Evolutionary conservation across 2,329 filamentous ascomycete genomes (phyloP).

Genomic region (Leptographium procerum): DNA sequence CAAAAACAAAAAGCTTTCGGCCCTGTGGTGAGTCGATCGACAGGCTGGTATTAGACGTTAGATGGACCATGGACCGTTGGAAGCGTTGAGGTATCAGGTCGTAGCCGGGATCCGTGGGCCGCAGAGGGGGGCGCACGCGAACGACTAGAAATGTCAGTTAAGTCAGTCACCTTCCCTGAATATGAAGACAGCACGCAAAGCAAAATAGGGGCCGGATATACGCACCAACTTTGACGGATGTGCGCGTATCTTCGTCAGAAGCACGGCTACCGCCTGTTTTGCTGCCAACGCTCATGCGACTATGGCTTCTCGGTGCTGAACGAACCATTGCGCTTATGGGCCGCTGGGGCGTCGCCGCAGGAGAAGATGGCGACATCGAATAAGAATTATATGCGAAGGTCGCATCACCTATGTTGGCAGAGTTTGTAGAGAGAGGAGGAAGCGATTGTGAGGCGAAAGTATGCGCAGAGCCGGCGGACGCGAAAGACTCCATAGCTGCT

Average conservation of each 20-base stretch:
- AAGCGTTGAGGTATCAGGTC: constrained; percentile 95
- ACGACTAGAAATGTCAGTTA: constrained; percentile 49
- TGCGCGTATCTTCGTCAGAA: constrained; percentile 82
- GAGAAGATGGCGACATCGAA: constrained; percentile 43
- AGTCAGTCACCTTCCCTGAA: constrained; percentile 1
- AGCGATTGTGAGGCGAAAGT: constrained; percentile 1
- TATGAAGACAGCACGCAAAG: background rate
- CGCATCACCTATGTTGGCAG: background rate
- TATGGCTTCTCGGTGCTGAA: constrained; percentile 61
- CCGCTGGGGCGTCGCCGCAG: constrained; percentile 45
- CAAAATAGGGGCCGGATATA: constrained; percentile 18
- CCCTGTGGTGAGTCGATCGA: constrained; percentile 86
- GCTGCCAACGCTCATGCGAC: constrained; percentile 75
- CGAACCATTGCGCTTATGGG: constrained; percentile 75
- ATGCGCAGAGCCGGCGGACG: background rate
- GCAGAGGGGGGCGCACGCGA: constrained; percentile 79
- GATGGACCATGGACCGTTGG: constrained; percentile 83
- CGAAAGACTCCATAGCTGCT: background rate
- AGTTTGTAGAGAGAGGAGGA: background rate
- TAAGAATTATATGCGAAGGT: background rate
- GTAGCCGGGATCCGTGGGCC: constrained; percentile 75
- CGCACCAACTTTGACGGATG: constrained; percentile 93
- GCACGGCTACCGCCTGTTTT: constrained; percentile 68
- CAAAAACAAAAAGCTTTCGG: constrained; percentile 91
- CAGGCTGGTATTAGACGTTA: constrained; percentile 73